A percentile compares a stretch with the other conserved stretches of the same genome.
phyloP scores from a whole-genome alignment of 345 rosid genomes.

The Bruguiera sexangula region DNA sequence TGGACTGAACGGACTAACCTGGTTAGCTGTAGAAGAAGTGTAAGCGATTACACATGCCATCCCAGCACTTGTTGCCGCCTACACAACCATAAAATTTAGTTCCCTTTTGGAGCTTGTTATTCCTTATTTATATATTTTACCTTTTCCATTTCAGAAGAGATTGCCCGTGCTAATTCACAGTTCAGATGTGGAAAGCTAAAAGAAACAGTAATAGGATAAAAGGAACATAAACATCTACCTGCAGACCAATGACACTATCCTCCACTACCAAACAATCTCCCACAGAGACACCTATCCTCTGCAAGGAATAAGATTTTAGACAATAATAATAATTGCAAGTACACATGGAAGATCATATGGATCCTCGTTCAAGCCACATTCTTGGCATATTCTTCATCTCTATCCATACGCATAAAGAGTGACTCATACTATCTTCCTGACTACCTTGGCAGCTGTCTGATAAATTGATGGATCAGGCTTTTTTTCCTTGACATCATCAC shows the following conservation, averaged over 20 bases:
- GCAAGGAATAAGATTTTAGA: conserved; percentile 23
- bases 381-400: background rate
- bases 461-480: conserved; percentile 93
- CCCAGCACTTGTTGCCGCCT: conserved; percentile 90
- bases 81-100: conserved; percentile 16
- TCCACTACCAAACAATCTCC: conserved; percentile 85
- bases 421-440: background rate
- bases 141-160: no score
- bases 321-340: background rate
- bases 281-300: conserved; percentile 70
- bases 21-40: conserved; percentile 86
- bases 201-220: background rate
- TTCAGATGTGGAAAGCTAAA: background rate
- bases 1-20: conserved; percentile 41
- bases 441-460: conserved; percentile 71
- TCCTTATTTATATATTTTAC: background rate
- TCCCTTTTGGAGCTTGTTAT: conserved; percentile 1
- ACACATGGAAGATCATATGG: background rate
- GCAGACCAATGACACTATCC: conserved; percentile 92
- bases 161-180: no score
- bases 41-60: conserved; percentile 83
- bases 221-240: conserved; percentile 33
- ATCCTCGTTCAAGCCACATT: background rate
- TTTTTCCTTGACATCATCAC: conserved; percentile 96
- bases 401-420: background rate